Evolutionary conservation across 169 alveolate genomes (phyloP), one percentile per base, ranked within the genome.

Genomic region (Cryptosporidium baileyi): DNA sequence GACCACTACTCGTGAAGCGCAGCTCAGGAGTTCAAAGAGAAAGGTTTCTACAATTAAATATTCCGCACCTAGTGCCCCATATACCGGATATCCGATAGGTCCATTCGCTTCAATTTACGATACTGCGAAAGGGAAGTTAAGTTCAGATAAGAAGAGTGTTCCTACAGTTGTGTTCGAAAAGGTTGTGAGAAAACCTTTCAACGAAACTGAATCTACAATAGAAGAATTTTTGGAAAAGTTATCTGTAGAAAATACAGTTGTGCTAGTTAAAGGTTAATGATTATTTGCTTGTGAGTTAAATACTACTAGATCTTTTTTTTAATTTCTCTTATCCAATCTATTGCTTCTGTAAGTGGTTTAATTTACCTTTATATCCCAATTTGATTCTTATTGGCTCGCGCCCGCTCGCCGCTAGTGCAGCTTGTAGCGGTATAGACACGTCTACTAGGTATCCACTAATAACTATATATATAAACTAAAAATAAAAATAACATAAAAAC

Each of bases 371-470:
- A n/a, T n/a, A n/a, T n/a, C n/a, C n/a, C n/a, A n/a, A n/a, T n/a
- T 47, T 47, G 15, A 47, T 47, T n/a, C 5, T 26, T 47, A 47
- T 9, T 9, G 5, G 6, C 0, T 47, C 19, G 5, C 3, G 15
- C 59, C 17, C 0, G 59, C 19, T 47, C 0, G 30, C 59, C 30
- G 30, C 9, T 47, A 47, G 59, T 11, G 59, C 26, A 3, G 24
- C 47, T 62, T 13, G 22, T 28, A 51, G 81, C 59, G 28, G 49
- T 24, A 51, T 19, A 65, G 51, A 65, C 81, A 60, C 54, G 54
- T 13, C 61, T 24, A 19, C 19, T 47, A 47, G 40, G 44, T 65
- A 36, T 65, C 81, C 81, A 65, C 63, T 65, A 45, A 24, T 57
- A n/a, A 4, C 5, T 47, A 47, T 3, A 26, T 47, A 0, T n/a